Percentiles rank a stretch among this genome's conserved stretches.
Conservation (phyloP, 257 asterid genomes). For the Gardenia jasminoides region DNA sequence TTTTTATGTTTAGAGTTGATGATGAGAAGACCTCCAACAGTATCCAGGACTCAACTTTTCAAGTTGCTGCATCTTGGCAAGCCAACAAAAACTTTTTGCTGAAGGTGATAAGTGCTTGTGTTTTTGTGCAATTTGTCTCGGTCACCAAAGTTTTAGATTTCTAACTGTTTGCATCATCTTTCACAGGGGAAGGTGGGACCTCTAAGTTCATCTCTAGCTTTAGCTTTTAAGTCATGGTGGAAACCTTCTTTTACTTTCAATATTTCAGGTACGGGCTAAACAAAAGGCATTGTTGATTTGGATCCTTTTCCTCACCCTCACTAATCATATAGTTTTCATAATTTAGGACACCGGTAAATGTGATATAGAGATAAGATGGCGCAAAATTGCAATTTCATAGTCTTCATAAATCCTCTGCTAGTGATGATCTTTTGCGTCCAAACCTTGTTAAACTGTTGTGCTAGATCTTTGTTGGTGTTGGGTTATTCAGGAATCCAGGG, state of each 20-base stretch:
- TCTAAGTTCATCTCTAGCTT: conserved; percentile 73
- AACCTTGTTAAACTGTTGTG: background rate
- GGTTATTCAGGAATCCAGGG: background rate
- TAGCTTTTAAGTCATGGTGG: conserved; percentile 98
- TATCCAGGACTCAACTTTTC: conserved; percentile 70
- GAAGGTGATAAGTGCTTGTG: conserved; percentile 46
- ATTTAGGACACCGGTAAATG: background rate
- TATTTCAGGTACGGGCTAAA: conserved; percentile 60
- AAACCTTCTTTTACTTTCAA: conserved; percentile 86
- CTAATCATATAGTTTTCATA: background rate
- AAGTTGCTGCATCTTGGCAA: conserved; percentile 98
- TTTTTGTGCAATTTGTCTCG: background rate
- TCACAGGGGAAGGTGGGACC: conserved; percentile 87
- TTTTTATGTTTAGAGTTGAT: conserved; percentile 50
- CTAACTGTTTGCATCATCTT: conserved; percentile 9
- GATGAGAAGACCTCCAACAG: conserved; percentile 45
- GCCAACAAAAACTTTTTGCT: conserved; percentile 81
- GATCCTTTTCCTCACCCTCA: background rate
- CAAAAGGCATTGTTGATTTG: background rate
- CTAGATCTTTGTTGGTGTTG: background rate
- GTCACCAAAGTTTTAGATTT: conserved; percentile 13
- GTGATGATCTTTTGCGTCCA: background rate
- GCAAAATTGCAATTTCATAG: background rate
- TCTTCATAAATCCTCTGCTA: background rate
- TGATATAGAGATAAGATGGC: background rate